Base-by-base conservation (phyloP, 805 yeast species). In the Wickerhamomyces chaumierensis region DNA sequence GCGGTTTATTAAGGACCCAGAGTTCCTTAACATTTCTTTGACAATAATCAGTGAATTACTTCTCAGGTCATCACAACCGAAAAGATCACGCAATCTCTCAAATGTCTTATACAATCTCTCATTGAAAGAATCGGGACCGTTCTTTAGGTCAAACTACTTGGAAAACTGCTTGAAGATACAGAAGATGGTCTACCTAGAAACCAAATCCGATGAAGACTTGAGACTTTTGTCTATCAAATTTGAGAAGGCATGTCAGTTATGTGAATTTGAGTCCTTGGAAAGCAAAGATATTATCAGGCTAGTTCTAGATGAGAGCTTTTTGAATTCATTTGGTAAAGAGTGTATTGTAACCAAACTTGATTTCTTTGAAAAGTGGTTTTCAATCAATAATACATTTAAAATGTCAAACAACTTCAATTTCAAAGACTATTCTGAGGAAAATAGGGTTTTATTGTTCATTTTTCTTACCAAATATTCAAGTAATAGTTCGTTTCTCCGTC, bases 31-130 rank as follows among this genome's bases (percentile, higher is more conserved):
- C 4, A n/a, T 15, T 2, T 21, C 47, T 3, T 48, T 55, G 31
- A 19, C 18, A 1, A 44, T 41, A 3, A 39, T 60, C n/a, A 35
- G 42, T 16, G 34, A 42, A 5, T 47, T 52, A 36, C 61, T 53
- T 25, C 34, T 36, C 17, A 46, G 11, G 16, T 39, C 31, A 25
- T 51, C 40, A 35, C 66, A 60, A 29, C 38, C 34, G 16, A 70
- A 66, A 43, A 51, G 78, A 40, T 49, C 69, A 6, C 56, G 63
- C 36, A 72, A 71, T 46, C 43, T 73, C 3, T 65, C 76, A 3
- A 71, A 68, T 43, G 36, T 73, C 12, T 51, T 63, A 6, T 72
- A 61, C 47, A 66, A 69, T 41, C 47, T 59, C 36, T 72, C 53
- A 37, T 5, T 42, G 35, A 19, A 14, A 16, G 6, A 31, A 40